Evolutionary conservation across 2,329 filamentous ascomycete species (phyloP), one percentile per base, ranked within the genome.

Genomic region (Colletotrichum sp.): DNA sequence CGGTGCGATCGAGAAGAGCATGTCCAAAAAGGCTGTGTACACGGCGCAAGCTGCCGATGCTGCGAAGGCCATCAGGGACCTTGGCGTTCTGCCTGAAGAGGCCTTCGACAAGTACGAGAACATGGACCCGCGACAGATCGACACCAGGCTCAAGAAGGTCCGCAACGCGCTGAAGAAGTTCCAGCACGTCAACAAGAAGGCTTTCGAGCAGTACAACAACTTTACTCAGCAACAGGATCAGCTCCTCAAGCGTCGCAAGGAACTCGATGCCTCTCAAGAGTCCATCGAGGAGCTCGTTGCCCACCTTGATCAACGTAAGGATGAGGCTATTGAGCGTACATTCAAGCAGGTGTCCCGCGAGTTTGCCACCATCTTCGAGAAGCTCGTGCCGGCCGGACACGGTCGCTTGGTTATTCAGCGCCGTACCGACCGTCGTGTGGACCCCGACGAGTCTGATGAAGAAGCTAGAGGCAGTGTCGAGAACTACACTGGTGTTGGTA

Each of bases 101-200:
- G 96, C 96, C 0, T 97, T 98, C 83, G 95, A 95, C 79, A 97
- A 96, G 81, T 99, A 98, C 83, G 93, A 95, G 81, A 94, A 93
- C 79, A 94, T 95, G 84, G 94, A 95, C 79, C 92, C 93, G 30
- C 95, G 96, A 6, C 77, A 92, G 89, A 91, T 92, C 75, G 88
- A 88, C n/a, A 87, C 87, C 55, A 93, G 93, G 72, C 91, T 99
- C 28, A 96, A 97, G 86, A 98, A 96, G 82, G 95, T 96, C 81
- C 98, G 98, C 78, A 95, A 98, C 80, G 93, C 95, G 0, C 89
- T 99, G 71, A 99, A 99, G 87, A 98, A 98, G 84, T 99, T 97
- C 87, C 95, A 96, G 71, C 95, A 98, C 81, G 96, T 99, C 87
- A 99, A 99, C 91, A 99, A 99, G 88, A 99, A 99, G 87, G 97